These are phyloP conservation scores for Cryptococcus sp. DNA, from an alignment of 1,284 basidiomycete species.

Conservation along the genomic window DNA sequence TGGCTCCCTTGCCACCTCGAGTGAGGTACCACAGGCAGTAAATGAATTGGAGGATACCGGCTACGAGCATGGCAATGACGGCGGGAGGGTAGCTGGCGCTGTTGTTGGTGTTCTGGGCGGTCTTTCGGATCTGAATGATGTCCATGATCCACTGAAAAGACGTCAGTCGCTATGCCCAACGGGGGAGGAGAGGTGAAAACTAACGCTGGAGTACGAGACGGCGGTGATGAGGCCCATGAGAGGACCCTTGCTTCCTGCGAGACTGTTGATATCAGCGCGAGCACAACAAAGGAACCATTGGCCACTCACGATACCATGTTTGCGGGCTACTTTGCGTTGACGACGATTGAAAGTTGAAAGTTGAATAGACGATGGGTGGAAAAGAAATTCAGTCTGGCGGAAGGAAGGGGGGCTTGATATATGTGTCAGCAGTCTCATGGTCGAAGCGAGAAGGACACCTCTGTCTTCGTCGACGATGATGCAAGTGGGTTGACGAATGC, in stretches of 20 bases:
- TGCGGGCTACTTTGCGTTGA: too few relatives aligned
- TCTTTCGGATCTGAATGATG: slow-evolving; percentile 27
- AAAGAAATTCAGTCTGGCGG: too few relatives aligned
- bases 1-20: slow-evolving; percentile 6
- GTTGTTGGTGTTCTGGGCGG: slow-evolving; percentile 14
- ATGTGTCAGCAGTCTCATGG: too few relatives aligned
- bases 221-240: slow-evolving; percentile 9
- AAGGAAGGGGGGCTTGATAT: too few relatives aligned
- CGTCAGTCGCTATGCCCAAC: not conserved
- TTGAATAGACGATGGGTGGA: too few relatives aligned
- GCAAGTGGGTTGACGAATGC: too few relatives aligned
- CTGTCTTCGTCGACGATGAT: too few relatives aligned
- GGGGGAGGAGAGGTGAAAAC: too few relatives aligned
- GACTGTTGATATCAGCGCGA: not conserved
- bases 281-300: not conserved
- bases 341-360: too few relatives aligned
- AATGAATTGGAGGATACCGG: slow-evolving; percentile 19
- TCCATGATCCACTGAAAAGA: slow-evolving; percentile 19
- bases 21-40: slow-evolving; percentile 16
- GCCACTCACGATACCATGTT: too few relatives aligned
- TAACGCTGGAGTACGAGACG: slow-evolving; percentile 7
- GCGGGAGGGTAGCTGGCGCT: slow-evolving; percentile 19
- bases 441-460: too few relatives aligned
- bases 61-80: slow-evolving; percentile 25
- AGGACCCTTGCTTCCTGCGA: slow-evolving; percentile 2